Conservation (phyloP, 2,329 filamentous ascomycete genomes). For the Exophiala sp. region DNA sequence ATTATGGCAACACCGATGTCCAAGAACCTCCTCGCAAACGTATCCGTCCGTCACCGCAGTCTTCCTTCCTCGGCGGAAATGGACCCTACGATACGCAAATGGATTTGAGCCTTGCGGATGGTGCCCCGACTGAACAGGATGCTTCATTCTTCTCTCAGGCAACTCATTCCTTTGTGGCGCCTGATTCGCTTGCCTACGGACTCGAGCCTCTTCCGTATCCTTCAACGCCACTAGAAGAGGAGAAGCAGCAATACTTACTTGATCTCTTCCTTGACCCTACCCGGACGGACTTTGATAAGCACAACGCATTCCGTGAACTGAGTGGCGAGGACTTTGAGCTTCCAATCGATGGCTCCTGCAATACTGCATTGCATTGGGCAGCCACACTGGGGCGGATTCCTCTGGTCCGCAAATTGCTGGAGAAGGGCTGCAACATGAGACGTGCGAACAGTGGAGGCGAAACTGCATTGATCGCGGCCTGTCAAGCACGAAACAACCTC, state of each 20-base stretch:
- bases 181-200: conserved; percentile 30
- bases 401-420: conserved; percentile 72
- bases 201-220: conserved; percentile 46
- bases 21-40: conserved; percentile 30
- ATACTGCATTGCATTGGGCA: conserved; percentile 94
- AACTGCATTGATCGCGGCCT: conserved; percentile 87
- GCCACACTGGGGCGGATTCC: conserved; percentile 83
- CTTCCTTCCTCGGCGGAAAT: conserved; percentile 38
- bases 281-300: conserved; percentile 63
- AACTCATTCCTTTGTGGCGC: conserved; percentile 25
- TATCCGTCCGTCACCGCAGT: conserved; percentile 32
- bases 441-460: conserved; percentile 85
- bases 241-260: conserved; percentile 75
- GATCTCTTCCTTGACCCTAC: conserved; percentile 72
- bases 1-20: conserved; percentile 24
- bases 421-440: conserved; percentile 78
- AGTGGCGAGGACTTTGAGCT: conserved; percentile 79
- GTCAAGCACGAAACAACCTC: conserved; percentile 87
- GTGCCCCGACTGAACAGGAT: conserved; percentile 42
- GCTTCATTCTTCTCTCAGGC: conserved; percentile 43
- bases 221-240: conserved; percentile 59
- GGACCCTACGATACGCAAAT: conserved; percentile 31
- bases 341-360: conserved; percentile 76
- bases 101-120: conserved; percentile 21
- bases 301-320: conserved; percentile 70